Evolutionary conservation across 2,329 filamentous ascomycete genomes (phyloP).

Genomic region (Didymella pomorum): DNA sequence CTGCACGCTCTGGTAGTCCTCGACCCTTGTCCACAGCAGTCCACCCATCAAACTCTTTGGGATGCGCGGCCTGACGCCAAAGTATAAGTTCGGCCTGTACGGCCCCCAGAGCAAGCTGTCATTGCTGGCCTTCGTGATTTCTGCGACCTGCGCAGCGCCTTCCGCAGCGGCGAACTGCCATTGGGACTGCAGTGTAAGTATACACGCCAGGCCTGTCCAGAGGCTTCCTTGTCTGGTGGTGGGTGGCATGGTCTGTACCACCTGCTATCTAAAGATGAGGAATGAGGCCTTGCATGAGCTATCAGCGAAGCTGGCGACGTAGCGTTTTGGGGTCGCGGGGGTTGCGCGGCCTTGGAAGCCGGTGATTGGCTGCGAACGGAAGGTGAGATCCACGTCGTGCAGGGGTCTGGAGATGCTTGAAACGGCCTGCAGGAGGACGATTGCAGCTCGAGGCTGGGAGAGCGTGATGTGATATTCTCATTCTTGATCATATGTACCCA

Average conservation of each 20-base stretch:
- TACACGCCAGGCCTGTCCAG: constrained; percentile 32
- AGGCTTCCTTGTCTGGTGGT: constrained; percentile 32
- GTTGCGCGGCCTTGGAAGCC: constrained; percentile 17
- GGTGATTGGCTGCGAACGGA: constrained; percentile 30
- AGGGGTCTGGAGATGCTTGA: neutral
- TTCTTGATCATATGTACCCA: no score
- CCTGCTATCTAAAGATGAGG: constrained; percentile 22
- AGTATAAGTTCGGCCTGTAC: constrained; percentile 93
- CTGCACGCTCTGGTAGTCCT: constrained; percentile 78
- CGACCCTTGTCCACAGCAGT: constrained; percentile 87
- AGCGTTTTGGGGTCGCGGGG: constrained; percentile 25
- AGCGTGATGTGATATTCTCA: no score
- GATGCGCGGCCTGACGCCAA: constrained; percentile 83
- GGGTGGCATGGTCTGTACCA: constrained; percentile 34
- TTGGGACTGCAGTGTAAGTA: constrained; percentile 37
- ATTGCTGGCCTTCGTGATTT: constrained; percentile 66
- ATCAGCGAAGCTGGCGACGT: constrained; percentile 27
- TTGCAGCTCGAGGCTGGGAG: no score
- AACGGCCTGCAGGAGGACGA: neutral
- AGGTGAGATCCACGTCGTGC: neutral
- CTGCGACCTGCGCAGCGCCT: constrained; percentile 46
- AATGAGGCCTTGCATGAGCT: constrained; percentile 27
- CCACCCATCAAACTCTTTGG: constrained; percentile 83
- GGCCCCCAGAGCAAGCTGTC: constrained; percentile 94
- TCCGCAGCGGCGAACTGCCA: constrained; percentile 36